Percentiles rank a stretch among this genome's conserved stretches.
phyloP scores from a whole-genome alignment of 495 filamentous ascomycete species.

The Cairneyella variabilis region DNA sequence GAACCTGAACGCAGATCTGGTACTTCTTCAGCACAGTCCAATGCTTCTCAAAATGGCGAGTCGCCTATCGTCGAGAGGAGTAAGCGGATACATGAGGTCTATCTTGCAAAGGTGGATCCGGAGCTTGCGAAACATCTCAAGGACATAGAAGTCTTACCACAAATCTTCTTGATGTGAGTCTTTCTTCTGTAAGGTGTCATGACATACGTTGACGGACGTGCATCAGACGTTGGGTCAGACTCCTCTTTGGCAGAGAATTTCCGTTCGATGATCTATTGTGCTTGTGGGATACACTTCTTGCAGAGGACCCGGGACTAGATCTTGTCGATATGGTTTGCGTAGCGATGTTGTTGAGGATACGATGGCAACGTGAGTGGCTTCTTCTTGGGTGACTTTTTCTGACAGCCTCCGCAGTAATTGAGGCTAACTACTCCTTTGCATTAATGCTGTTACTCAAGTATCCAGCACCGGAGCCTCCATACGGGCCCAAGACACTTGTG shows the following conservation, averaged over 20 bases:
- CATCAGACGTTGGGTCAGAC: constrained; percentile 82
- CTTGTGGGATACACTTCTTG: constrained; percentile 91
- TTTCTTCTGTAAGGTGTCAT: not conserved
- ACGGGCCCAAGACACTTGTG: constrained; percentile 72
- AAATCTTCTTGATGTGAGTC: constrained; percentile 89
- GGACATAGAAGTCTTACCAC: constrained; percentile 85
- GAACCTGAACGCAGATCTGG: constrained; percentile 23
- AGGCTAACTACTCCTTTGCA: constrained; percentile 80
- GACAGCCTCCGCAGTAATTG: constrained; percentile 56
- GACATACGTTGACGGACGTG: not conserved
- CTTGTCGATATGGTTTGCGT: constrained; percentile 86
- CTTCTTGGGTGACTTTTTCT: not conserved
- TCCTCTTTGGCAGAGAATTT: constrained; percentile 92
- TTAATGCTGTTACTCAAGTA: constrained; percentile 81
- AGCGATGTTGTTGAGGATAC: constrained; percentile 87
- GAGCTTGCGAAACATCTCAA: constrained; percentile 79
- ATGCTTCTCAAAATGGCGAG: constrained; percentile 30
- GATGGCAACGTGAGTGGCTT: constrained; percentile 69
- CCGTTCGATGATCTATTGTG: constrained; percentile 76
- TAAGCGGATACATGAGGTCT: constrained; percentile 77
- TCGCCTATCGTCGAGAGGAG: constrained; percentile 85
- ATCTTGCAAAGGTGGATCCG: constrained; percentile 72
- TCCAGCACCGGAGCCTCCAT: constrained; percentile 57
- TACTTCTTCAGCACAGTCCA: constrained; percentile 28
- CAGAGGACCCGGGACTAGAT: constrained; percentile 76